Percentiles rank a stretch among this genome's conserved stretches.
These are phyloP conservation scores for Hanseniaspora sp. DNA, from an alignment of 1,139 yeast species.

Conservation along the genomic window DNA sequence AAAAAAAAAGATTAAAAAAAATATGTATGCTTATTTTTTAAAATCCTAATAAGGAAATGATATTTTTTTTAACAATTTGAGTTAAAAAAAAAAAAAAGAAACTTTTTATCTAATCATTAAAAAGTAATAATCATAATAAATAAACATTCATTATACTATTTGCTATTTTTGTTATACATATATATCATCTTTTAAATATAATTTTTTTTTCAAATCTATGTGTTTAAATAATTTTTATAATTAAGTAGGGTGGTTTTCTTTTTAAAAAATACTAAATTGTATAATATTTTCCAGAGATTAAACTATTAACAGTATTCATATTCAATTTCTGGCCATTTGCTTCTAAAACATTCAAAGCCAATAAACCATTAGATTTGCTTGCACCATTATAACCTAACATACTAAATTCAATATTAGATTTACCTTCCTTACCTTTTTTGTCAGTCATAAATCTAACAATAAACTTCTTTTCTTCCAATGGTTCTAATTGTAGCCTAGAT, in stretches of 20 bases:
- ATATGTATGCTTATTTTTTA: not conserved
- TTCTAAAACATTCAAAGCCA: not conserved
- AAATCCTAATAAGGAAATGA: not conserved
- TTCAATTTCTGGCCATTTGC: not conserved
- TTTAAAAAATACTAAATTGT: not conserved
- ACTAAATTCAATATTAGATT: constrained; percentile 56
- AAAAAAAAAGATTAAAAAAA: too few species aligned
- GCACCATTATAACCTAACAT: constrained; percentile 9
- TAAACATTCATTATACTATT: not conserved
- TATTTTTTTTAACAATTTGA: not conserved
- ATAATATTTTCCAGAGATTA: constrained; percentile 13
- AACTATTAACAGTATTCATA: constrained; percentile 4
- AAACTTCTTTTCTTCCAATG: constrained; percentile 43
- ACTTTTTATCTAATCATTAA: not conserved
- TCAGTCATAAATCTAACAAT: constrained; percentile 63
- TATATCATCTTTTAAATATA: too few species aligned
- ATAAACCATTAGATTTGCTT: not conserved
- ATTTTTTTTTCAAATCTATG: not conserved
- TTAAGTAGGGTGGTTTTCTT: too few species aligned
- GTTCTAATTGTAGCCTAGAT: constrained; percentile 32
- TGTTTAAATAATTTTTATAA: not conserved
- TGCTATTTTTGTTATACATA: too few species aligned
- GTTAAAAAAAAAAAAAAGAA: not conserved
- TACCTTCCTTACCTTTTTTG: constrained; percentile 52
- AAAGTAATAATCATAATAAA: not conserved